Base-by-base conservation (phyloP, 495 filamentous ascomycete species). In the Lentithecium fluviatile region DNA sequence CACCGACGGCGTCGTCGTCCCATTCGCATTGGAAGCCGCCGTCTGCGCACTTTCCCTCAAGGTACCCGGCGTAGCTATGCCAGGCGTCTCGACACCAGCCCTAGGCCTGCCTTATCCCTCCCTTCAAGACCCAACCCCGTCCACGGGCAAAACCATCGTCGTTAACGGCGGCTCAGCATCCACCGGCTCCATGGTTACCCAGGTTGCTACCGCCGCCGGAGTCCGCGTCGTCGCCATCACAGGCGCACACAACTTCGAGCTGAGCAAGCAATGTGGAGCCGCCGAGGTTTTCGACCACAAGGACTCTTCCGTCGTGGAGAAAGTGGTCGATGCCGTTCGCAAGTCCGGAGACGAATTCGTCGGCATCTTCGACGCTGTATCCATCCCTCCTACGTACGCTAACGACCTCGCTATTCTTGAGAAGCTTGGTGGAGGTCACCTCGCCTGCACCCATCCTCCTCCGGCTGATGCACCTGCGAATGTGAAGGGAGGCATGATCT, bases 401-500 rank as follows among this genome's bases (percentile, higher is more conserved):
- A 42, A 64, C 52, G 71, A 73, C 59, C 66, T 75, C 24, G 59
- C 67, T 40, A 74, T 77, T 32, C 61, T 77, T 20, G 62, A 60
- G 24, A 69, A 68, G 56, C 60, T 77, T 37, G 66, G 70, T 13
- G 75, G 75, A 29, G 75, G 73, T 26, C 67, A 74, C 47, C 62
- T 77, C 21, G 75, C 70, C 21, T 72, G 65, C 60, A 48, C 60
- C 21, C 73, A 74, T 64, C 75, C 72, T 40, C 73, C 71, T 3
- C 70, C 74, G 10, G 42, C 55, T 4, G 59, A 70, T 15, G 58
- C 74, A 11, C 74, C 74, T 1, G 65, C 36, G n/a, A 77, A 75
- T 56, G 72, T 80, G 23, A 76, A 70, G 54, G 64, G 70, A 0
- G 70, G 75, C 17, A 74, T 77, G 76, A 77, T 78, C 45, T 78